phyloP scores from a whole-genome alignment of 1,139 yeast genomes.

The Kodamaea ohmeri region DNA sequence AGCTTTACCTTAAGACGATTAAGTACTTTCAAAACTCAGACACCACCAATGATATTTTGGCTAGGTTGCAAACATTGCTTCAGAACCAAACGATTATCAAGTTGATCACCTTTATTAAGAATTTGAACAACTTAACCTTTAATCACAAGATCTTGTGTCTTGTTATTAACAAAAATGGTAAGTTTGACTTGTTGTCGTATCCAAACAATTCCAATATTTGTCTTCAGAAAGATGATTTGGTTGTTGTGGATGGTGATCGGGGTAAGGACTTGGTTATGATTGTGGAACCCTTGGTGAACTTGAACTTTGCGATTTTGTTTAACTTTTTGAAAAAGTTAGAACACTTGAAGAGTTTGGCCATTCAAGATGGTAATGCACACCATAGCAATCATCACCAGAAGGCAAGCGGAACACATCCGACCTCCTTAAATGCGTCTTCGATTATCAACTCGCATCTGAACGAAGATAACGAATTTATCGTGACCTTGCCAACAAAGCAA shows the following conservation, averaged over 20 bases:
- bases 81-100: constrained; percentile 31
- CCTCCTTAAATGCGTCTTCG: constrained; percentile 35
- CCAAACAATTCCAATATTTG: constrained; percentile 51
- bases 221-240: constrained; percentile 47
- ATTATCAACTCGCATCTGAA: constrained; percentile 41
- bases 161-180: constrained; percentile 56
- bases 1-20: constrained; percentile 40
- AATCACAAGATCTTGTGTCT: constrained; percentile 44
- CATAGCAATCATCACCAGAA: constrained; percentile 17
- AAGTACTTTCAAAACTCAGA: constrained; percentile 47
- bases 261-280: constrained; percentile 53
- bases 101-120: constrained; percentile 41
- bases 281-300: constrained; percentile 42
- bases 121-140: constrained; percentile 42
- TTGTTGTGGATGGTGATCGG: constrained; percentile 50
- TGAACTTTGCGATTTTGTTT: constrained; percentile 64
- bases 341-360: constrained; percentile 72
- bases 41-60: constrained; percentile 32
- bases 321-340: constrained; percentile 77
- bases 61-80: constrained; percentile 33
- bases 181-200: constrained; percentile 48
- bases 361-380: constrained; percentile 17
- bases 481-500: constrained; percentile 49
- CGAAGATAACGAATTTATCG: constrained; percentile 46
- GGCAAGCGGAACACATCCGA: constrained; percentile 39